Evolutionary conservation across 768 basidiomycete genomes (phyloP), one percentile per base, ranked within the genome.

Genomic region (Collybiopsis luxurians): DNA sequence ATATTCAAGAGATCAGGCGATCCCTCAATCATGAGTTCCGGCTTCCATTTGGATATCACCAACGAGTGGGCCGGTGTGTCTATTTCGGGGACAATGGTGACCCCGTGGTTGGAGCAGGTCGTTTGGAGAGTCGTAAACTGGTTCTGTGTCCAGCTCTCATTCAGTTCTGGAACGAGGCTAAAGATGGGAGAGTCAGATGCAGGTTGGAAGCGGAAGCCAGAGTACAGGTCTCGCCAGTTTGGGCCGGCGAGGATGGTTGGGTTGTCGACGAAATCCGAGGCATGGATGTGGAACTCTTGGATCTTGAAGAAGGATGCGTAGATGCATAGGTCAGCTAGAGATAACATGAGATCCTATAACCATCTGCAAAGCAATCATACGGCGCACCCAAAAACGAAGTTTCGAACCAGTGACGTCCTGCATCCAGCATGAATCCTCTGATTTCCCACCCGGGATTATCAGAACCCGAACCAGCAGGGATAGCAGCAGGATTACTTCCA

Each of bases 271-370:
- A 72, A 64, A 12, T 69, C 69, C 1, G 75, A 76, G 3, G 76
- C 73, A 62, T 78, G 76, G 4, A 79, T 55, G 31, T 78, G 77
- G 43, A 77, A 65, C 55, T 73, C 71, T n/a, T 76, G 73, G 4
- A 78, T 60, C 61, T 78, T 78, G 70, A 75, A 77, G 61, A 76
- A 77, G 1, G 75, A 76, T 0, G 76, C 75, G 26, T 77, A 77
- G 13, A 66, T 68, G 63, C 77, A 78, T 2, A 79, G 63, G 28
- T 77, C 75, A 19, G 71, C 78, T 77, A 55, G 4, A 42, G 21
- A 26, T 7, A 9, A 21, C 1, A 28, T 6, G 4, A 0, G 36
- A 36, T 1, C 23, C 19, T 11, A 36, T 38, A 42, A 5, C n/a
- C 23, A 26, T 30, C 9, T 26, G 5, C 6, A 26, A n/a, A 12